These are phyloP conservation scores for Pythium aquatile DNA, from an alignment of 352 stramenopile species.

Conservation along the genomic window DNA sequence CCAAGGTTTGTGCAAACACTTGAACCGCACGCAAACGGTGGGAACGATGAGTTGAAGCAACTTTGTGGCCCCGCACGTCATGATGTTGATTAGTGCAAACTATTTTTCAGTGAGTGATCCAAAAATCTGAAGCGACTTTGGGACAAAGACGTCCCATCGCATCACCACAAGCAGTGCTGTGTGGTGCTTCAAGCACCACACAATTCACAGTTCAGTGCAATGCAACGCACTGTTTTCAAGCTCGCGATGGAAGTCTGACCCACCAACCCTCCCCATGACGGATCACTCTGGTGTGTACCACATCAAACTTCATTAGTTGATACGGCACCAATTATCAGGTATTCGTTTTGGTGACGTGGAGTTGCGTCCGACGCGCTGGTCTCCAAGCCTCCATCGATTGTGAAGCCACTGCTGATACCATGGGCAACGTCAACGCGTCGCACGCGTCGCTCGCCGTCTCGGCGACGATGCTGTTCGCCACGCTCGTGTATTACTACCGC, in stretches of 20 bases:
- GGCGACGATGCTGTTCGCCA: constrained; percentile 52
- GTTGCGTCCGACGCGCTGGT: background rate
- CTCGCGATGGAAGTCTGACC: no score
- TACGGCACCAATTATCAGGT: background rate
- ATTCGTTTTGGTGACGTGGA: background rate
- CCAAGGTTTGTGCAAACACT: constrained; percentile 1
- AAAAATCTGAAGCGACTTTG: background rate
- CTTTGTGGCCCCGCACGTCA: background rate
- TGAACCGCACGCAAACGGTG: background rate
- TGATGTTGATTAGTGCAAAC: constrained; percentile 1
- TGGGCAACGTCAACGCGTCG: constrained; percentile 23
- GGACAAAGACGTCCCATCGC: no score
- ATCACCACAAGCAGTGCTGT: no score
- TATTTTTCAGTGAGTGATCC: background rate
- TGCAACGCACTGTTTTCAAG: no score
- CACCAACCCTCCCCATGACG: no score
- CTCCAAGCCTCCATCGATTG: background rate
- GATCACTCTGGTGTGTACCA: constrained; percentile 3
- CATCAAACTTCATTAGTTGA: background rate
- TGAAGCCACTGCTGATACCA: background rate
- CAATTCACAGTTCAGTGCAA: no score
- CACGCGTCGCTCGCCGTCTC: constrained; percentile 50
- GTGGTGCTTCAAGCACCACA: no score
- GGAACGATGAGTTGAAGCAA: background rate
- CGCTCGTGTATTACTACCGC: constrained; percentile 70